phyloP scores from a whole-genome alignment of 176 grass and related monocot species.

The Avena atlantica region DNA sequence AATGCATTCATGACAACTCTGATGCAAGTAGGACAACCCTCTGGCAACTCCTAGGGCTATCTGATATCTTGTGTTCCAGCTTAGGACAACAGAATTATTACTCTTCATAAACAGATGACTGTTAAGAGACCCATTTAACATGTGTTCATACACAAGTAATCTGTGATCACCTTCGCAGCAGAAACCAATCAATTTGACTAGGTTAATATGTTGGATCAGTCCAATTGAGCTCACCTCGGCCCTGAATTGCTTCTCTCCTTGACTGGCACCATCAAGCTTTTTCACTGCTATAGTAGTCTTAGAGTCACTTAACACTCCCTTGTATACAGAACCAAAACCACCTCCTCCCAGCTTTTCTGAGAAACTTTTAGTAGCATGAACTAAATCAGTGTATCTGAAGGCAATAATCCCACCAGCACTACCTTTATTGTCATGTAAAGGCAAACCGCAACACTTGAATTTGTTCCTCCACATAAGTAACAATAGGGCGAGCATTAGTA shows the following conservation, averaged over 20 bases:
- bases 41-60: not conserved
- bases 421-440: not conserved
- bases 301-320: too few relatives aligned
- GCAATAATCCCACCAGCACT: not conserved
- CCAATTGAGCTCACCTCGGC: not conserved
- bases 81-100: not conserved
- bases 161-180: not conserved
- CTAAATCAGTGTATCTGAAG: not conserved
- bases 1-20: not conserved
- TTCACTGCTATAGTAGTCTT: not conserved
- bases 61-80: not conserved
- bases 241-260: not conserved
- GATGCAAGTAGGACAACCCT: not conserved
- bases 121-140: not conserved
- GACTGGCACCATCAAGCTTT: not conserved
- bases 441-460: not conserved
- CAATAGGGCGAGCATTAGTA: not conserved
- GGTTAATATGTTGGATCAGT: conserved; percentile 5
- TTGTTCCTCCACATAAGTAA: not conserved
- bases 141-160: not conserved
- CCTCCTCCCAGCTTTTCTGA: not conserved
- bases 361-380: not conserved
- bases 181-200: not conserved
- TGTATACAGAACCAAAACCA: not conserved
- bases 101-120: not conserved